Evolutionary conservation across 306 rosid genomes (phyloP).

Genomic region (Glycine latifolia): DNA sequence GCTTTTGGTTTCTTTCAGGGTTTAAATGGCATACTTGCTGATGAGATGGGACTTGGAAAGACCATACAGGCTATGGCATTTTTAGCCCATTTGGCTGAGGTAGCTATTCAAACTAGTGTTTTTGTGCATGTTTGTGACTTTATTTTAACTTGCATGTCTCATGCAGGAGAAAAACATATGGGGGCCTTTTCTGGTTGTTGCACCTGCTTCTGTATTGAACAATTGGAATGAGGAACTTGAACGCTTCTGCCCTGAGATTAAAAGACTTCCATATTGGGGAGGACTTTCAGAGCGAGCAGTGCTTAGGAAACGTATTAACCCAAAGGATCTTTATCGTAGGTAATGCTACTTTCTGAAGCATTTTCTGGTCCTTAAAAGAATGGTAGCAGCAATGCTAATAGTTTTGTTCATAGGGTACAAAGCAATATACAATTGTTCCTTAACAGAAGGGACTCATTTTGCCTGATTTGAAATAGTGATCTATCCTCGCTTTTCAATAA

Average conservation of each 20-base stretch:
- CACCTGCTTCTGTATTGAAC: conserved; percentile 95
- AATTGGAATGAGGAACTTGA: conserved; percentile 97
- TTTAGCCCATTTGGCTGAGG: conserved; percentile 99
- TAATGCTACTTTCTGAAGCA: conserved; percentile 48
- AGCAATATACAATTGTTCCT: too few species aligned
- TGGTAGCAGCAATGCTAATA: not conserved
- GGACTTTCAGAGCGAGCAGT: conserved; percentile 82
- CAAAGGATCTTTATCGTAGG: conserved; percentile 94
- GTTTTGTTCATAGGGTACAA: not conserved
- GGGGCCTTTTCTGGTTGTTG: conserved; percentile 98
- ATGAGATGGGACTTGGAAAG: conserved; percentile 99
- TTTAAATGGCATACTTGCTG: conserved; percentile 97
- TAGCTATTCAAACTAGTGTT: conserved; percentile 49
- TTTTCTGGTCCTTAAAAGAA: conserved; percentile 27
- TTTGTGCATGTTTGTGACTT: conserved; percentile 28
- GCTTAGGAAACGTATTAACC: conserved; percentile 89
- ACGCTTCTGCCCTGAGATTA: conserved; percentile 93
- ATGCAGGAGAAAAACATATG: conserved; percentile 97
- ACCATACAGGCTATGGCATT: conserved; percentile 98
- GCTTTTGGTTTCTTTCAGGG: conserved; percentile 67
- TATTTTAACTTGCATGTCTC: conserved; percentile 48
- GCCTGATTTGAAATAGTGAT: too few species aligned
- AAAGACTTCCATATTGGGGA: conserved; percentile 96
- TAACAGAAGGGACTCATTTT: too few species aligned
- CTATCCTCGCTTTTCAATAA: too few species aligned